These are phyloP conservation scores for Shiraia bambusicola DNA, from an alignment of 2,329 filamentous ascomycete species.

Conservation along the genomic window DNA sequence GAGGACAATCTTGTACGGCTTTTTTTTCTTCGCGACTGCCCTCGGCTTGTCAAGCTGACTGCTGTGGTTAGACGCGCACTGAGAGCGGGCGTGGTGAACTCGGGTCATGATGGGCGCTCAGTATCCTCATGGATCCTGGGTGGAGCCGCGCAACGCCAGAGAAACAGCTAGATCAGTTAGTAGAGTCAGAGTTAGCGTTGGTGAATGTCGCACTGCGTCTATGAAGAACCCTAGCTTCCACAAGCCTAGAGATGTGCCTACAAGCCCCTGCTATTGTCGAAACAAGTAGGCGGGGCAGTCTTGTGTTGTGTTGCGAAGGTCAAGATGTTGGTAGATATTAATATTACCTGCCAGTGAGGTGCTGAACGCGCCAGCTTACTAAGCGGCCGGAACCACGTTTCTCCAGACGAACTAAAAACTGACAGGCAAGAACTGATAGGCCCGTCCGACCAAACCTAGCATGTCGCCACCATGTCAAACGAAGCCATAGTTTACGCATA, in stretches of 20 bases:
- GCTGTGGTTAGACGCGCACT: constrained; percentile 20
- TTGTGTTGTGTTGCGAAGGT: constrained; percentile 10
- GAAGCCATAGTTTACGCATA: constrained; percentile 64
- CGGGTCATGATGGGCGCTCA: constrained; percentile 26
- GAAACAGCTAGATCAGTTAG: constrained; percentile 11
- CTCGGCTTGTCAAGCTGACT: constrained; percentile 25
- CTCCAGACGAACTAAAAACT: constrained; percentile 14
- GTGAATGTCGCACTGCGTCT: constrained; percentile 9
- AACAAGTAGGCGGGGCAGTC: constrained; percentile 21
- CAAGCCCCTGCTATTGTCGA: constrained; percentile 20
- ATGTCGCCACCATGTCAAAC: constrained; percentile 28
- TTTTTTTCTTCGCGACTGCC: constrained; percentile 39
- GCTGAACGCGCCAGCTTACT: constrained; percentile 4
- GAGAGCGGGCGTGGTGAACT: constrained; percentile 25
- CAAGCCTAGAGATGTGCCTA: constrained; percentile 20
- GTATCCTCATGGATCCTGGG: constrained; percentile 15
- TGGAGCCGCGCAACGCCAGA: constrained; percentile 6
- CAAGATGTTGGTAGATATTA: too few species aligned
- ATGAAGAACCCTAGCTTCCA: not conserved
- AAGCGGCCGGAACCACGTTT: constrained; percentile 14
- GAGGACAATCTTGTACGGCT: constrained; percentile 60
- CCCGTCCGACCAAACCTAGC: not conserved
- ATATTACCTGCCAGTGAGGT: constrained; percentile 3
- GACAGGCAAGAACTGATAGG: constrained; percentile 6
- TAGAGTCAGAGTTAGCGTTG: constrained; percentile 13